Conservation (phyloP, 495 filamentous ascomycete genomes). For the Penicillium pancosmium region DNA sequence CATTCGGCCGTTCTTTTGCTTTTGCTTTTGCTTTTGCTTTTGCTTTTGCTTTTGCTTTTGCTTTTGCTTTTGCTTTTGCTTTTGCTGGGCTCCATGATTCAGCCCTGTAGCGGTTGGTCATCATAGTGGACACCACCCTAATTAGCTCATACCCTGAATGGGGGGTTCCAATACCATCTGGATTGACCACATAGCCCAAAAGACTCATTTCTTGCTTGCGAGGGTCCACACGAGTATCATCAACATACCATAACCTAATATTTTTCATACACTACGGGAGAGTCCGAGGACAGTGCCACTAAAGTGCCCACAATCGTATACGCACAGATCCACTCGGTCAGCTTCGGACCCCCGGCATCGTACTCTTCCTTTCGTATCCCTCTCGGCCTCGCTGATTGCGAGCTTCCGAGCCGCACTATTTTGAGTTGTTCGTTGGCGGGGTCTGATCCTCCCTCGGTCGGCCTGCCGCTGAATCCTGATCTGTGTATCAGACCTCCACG, state of each 20-base stretch:
- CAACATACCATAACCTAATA: neutral
- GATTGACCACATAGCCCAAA: too few species aligned
- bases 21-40: too few species aligned
- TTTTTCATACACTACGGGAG: neutral
- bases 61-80: too few species aligned
- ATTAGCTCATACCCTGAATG: too few species aligned
- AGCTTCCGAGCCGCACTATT: conserved; percentile 27
- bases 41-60: neutral
- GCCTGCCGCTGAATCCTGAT: neutral
- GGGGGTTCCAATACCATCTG: too few species aligned
- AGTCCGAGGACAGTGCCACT: neutral
- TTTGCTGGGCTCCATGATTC: neutral
- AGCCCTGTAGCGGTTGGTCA: neutral
- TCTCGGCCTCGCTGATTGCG: conserved; percentile 21
- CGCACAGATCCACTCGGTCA: conserved; percentile 13
- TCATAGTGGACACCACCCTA: neutral
- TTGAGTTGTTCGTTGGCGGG: conserved; percentile 17
- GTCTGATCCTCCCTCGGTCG: neutral
- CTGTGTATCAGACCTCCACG: neutral
- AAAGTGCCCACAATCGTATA: conserved; percentile 5
- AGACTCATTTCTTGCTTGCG: neutral
- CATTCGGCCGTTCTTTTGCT: too few species aligned
- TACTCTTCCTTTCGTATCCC: conserved; percentile 20
- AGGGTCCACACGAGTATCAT: neutral
- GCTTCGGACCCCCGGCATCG: conserved; percentile 16